Evolutionary conservation across 1,284 basidiomycete genomes (phyloP).

Genomic region (Ceratobasidium sp.): DNA sequence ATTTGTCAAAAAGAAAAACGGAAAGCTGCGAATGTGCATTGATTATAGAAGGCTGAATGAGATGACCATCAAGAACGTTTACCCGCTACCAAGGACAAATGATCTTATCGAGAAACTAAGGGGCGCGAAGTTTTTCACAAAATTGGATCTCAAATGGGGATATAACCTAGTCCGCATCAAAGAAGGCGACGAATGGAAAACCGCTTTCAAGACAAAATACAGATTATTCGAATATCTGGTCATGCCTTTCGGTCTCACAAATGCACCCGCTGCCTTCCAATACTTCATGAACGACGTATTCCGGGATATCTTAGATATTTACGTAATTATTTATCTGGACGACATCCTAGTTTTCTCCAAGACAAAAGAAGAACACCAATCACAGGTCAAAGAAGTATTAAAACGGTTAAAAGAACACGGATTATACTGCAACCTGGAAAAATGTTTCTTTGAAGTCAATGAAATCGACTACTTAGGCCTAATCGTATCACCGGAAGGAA

Average conservation of each 20-base stretch:
- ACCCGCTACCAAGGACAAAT: constrained; percentile 47
- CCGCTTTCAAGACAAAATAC: constrained; percentile 53
- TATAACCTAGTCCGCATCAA: constrained; percentile 52
- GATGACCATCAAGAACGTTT: constrained; percentile 39
- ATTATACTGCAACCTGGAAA: constrained; percentile 5
- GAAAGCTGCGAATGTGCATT: constrained; percentile 55
- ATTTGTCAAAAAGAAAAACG: constrained; percentile 62
- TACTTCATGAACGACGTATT: constrained; percentile 45
- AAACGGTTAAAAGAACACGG: neutral
- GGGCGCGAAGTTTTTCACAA: constrained; percentile 49
- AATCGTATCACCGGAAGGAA: constrained; percentile 51
- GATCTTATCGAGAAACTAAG: constrained; percentile 49
- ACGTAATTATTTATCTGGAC: constrained; percentile 41
- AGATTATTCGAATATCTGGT: constrained; percentile 56
- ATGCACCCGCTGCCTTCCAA: constrained; percentile 55
- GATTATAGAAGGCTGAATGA: constrained; percentile 57
- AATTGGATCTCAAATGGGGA: constrained; percentile 51
- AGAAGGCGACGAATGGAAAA: constrained; percentile 53
- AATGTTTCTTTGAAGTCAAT: constrained; percentile 48
- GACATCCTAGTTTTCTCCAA: constrained; percentile 38
- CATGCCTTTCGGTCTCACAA: constrained; percentile 49
- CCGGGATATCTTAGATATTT: constrained; percentile 20
- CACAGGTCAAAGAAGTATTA: constrained; percentile 36
- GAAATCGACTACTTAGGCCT: constrained; percentile 48
- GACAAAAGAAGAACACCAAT: neutral